Base-by-base conservation (phyloP, 495 filamentous ascomycete species). In the Aspergillus affinis region DNA sequence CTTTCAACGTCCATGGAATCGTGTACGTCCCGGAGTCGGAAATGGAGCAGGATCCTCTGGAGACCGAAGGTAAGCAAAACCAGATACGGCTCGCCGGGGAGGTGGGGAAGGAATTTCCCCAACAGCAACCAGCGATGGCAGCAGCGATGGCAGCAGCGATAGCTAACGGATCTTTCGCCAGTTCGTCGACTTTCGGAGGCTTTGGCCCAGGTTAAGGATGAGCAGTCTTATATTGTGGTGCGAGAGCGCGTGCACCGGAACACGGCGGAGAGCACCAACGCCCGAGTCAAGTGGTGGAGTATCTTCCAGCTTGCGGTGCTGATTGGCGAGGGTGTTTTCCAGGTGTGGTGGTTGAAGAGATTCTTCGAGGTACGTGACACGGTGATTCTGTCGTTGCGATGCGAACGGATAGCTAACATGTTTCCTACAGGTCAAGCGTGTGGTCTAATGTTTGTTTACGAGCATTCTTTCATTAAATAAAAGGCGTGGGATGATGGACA, bases 251-350 rank as follows among this genome's bases (percentile, higher is more conserved):
- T 91, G 57, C 94, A 98, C 82, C 85, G 94, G 65, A 98, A 98
- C 78, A 98, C 94, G 5, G 94, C 94, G 51, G 94, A 98, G 82
- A 97, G 92, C 84, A 98, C 94, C 58, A 98, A 98, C 75, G 85
- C 86, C 61, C 81, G 94, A 55, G 94, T 98, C 60, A 98, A 98
- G 78, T 98, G 94, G 94, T 98, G 95, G 95, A 97, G 93, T 72
- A 84, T 98, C 61, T 98, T 98, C 77, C 92, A 98, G 75, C 82
- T 98, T 58, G 84, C 86, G 54, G 89, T 98, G 57, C 83, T 98
- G 51, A 81, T 94, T 60, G 94, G 89, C 49, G 91, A 97, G 81
- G 92, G 92, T 67, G 79, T 97, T 53, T 98, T 98, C 82, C 94
- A 98, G 78, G 95, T 98, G 61, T 98, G 95, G 94, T 98, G 94